Base-by-base conservation (phyloP, 306 rosid species). In the Fragaria ananassa region DNA sequence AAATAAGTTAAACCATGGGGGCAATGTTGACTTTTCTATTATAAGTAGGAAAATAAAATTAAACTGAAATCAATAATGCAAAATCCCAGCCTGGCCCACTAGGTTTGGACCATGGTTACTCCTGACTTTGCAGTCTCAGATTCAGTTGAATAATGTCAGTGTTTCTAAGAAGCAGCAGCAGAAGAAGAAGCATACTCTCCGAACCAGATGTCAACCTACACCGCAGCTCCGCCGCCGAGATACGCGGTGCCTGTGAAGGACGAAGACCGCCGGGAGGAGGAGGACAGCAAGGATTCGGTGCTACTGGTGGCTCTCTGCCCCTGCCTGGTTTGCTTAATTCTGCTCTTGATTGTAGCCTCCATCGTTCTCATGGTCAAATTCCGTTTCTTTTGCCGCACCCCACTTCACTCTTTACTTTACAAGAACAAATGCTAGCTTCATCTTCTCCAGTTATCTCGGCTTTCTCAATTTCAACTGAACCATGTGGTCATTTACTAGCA, bases 251-350 rank as follows among this genome's bases (percentile, higher is more conserved):
- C 46, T 8, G 53, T 13, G 53, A 47, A 47, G 65, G 87, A 85
- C 87, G 74, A 80, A 74, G 79, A 0, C 4, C 4, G 45, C 15
- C 65, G 65, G 83, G 83, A 85, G 29, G 74, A 29, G 58, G 88
- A 90, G 76, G 44, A 7, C 44, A 72, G 83, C 82, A 91, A 86
- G 81, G 83, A 79, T 44, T 79, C 85, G 70, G 85, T 80, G 85
- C 87, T 87, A 15, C 78, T 90, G 79, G 91, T 95, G 76, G 92
- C 93, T 82, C 84, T 92, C 53, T 92, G 93, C 77, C 98, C 96
- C 37, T 92, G 92, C 78, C 86, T 92, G 85, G 91, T 92, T 46
- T 90, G 97, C 85, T 83, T 95, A 80, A 76, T 92, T 78, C 71
- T 90, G 29, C 84, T 92, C 74, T 61, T 92, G 77, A 79, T 89